phyloP scores from a whole-genome alignment of 2,329 filamentous ascomycete genomes.

The Exophiala phaeomuriformis region DNA sequence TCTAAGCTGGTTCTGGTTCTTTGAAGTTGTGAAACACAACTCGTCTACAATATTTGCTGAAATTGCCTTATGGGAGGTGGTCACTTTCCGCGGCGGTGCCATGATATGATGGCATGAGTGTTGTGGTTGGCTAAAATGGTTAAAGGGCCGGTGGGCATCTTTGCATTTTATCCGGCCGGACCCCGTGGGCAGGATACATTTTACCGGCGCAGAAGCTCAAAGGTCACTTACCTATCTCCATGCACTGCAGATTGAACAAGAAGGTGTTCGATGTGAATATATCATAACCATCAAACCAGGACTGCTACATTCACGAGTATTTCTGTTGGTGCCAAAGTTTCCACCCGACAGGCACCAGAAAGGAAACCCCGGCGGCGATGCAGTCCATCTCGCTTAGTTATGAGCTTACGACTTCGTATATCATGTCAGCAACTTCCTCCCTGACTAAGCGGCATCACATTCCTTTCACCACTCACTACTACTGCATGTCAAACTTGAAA shows the following conservation, averaged over 20 bases:
- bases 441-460: not conserved
- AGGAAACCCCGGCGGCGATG: no score
- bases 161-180: slow-evolving; percentile 2
- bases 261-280: no score
- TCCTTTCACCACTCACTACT: not conserved
- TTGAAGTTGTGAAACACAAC: not conserved
- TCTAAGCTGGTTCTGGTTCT: not conserved
- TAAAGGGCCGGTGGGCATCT: slow-evolving; percentile 1
- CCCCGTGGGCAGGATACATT: not conserved
- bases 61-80: no score
- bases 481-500: no score
- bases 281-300: no score
- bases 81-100: no score
- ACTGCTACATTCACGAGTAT: no score
- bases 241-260: no score
- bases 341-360: no score
- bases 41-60: not conserved
- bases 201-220: not conserved
- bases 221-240: no score
- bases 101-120: not conserved
- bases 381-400: not conserved
- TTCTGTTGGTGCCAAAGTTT: no score
- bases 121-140: not conserved
- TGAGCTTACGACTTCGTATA: not conserved
- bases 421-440: not conserved